These are phyloP conservation scores for Vigna hirtella DNA, from an alignment of 306 rosid species.

Conservation along the genomic window DNA sequence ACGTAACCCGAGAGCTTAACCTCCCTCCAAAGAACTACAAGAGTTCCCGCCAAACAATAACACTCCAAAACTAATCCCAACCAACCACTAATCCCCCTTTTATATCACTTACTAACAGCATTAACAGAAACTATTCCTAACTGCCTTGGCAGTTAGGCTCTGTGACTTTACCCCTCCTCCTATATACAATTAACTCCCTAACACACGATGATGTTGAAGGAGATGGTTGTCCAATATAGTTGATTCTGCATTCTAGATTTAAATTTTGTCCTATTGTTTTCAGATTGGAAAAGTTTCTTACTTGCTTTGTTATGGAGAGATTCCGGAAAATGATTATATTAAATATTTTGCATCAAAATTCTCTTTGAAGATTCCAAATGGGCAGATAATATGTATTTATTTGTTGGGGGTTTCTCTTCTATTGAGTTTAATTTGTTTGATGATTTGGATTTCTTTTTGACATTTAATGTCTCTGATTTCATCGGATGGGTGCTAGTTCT, in stretches of 20 bases:
- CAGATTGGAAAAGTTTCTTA: neutral
- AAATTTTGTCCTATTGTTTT: slow-evolving; percentile 26
- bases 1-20: too few species aligned
- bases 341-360: slow-evolving; percentile 89
- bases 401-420: neutral
- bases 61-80: too few species aligned
- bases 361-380: slow-evolving; percentile 84
- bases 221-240: slow-evolving; percentile 8
- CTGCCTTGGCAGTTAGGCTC: too few species aligned
- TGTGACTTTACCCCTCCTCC: too few species aligned
- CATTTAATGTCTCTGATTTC: slow-evolving; percentile 31
- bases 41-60: too few species aligned
- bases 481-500: neutral
- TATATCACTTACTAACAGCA: too few species aligned
- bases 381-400: slow-evolving; percentile 72
- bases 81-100: too few species aligned
- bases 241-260: slow-evolving; percentile 8
- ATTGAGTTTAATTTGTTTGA: slow-evolving; percentile 28
- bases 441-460: neutral
- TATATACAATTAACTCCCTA: too few species aligned
- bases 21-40: too few species aligned
- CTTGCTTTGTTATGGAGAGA: slow-evolving; percentile 58
- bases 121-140: too few species aligned
- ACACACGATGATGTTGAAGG: too few species aligned
- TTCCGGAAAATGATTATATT: slow-evolving; percentile 91